Conservation (phyloP, 805 yeast genomes). For the Ogataea trehaloabstinens region DNA sequence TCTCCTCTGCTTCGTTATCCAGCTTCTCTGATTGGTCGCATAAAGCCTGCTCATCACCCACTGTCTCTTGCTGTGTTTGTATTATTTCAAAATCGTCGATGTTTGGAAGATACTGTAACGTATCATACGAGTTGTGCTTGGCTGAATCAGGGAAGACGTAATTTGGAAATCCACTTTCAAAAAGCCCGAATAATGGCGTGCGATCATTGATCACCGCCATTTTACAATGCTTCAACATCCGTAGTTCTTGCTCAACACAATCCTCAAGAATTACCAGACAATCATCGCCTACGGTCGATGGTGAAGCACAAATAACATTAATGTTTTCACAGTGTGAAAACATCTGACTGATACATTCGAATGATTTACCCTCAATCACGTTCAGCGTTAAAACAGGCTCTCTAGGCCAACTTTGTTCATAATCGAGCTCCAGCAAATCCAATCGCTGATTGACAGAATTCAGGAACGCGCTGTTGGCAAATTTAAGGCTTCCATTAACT, state of each 20-base stretch:
- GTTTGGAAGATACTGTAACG: slow-evolving; percentile 5
- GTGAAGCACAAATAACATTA: neutral
- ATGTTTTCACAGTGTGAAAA: neutral
- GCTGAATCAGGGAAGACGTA: no score
- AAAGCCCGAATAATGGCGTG: no score
- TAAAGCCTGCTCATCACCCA: neutral
- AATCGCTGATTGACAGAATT: neutral
- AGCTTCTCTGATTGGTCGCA: neutral
- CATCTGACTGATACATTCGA: neutral
- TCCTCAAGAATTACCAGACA: no score
- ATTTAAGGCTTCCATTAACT: neutral
- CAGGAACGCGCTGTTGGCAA: neutral
- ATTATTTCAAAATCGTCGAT: slow-evolving; percentile 10
- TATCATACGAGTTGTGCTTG: neutral
- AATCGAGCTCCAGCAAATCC: slow-evolving; percentile 2
- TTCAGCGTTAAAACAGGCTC: neutral
- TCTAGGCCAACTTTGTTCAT: slow-evolving; percentile 5
- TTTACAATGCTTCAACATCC: no score
- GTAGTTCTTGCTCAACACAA: no score
- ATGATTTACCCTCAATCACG: neutral
- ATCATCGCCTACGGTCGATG: no score
- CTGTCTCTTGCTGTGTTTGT: slow-evolving; percentile 2
- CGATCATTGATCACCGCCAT: no score
- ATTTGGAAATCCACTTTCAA: no score
- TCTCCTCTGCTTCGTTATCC: neutral